These are phyloP conservation scores for Austroboletus olivaceoglutinosus DNA, from an alignment of 1,284 basidiomycete genomes.

Conservation along the genomic window DNA sequence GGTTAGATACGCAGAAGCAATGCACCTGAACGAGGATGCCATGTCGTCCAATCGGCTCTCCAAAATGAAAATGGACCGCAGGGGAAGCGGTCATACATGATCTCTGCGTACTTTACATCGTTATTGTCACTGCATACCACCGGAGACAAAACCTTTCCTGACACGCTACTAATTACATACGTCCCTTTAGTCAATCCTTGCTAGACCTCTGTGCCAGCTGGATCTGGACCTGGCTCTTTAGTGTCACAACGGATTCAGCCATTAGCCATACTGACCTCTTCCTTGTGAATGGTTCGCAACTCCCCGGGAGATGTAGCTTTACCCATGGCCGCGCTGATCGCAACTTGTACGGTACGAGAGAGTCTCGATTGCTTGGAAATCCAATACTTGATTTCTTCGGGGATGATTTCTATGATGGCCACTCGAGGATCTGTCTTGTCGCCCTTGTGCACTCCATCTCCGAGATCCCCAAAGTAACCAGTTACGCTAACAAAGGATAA, in stretches of 20 bases:
- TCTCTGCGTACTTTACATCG: not conserved
- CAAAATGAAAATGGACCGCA: constrained; percentile 27
- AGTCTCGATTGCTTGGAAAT: constrained; percentile 48
- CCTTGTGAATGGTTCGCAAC: constrained; percentile 57
- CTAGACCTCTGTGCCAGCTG: constrained; percentile 21
- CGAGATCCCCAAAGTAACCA: constrained; percentile 86
- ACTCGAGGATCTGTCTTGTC: constrained; percentile 80
- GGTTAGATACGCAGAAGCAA: constrained; percentile 83
- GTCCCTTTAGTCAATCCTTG: constrained; percentile 10
- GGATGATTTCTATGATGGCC: constrained; percentile 76
- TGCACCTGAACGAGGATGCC: constrained; percentile 81
- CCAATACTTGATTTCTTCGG: constrained; percentile 82
- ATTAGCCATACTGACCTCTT: constrained; percentile 49
- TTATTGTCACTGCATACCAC: constrained; percentile 16
- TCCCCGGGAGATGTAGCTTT: constrained; percentile 61
- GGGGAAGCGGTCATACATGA: constrained; percentile 37
- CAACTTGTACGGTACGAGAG: constrained; percentile 50
- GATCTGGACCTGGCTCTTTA: constrained; percentile 27
- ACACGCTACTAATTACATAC: constrained; percentile 2
- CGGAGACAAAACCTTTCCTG: constrained; percentile 4
- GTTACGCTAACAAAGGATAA: constrained; percentile 43
- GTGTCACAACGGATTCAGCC: not conserved
- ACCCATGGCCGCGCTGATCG: constrained; percentile 54
- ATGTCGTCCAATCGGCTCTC: constrained; percentile 72
- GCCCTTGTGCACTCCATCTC: constrained; percentile 85